These are phyloP conservation scores for Firmiana major DNA, from an alignment of 345 rosid genomes.

Conservation along the genomic window DNA sequence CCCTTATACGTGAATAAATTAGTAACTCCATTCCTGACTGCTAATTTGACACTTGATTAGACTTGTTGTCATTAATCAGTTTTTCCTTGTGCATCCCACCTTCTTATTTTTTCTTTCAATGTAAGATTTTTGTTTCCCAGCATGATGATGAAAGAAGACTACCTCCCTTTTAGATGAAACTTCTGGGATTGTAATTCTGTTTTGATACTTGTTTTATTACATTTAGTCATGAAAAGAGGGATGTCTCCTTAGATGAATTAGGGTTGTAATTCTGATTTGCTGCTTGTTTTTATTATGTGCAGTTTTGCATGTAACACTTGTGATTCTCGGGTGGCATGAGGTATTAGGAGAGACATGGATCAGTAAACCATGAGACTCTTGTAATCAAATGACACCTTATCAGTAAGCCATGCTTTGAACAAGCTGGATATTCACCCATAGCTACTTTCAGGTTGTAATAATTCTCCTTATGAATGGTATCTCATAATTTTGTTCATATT, in stretches of 20 bases:
- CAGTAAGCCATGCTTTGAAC: not conserved
- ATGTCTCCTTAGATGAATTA: not conserved
- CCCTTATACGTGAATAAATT: not conserved
- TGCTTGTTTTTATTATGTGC: not conserved
- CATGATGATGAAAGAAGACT: not conserved
- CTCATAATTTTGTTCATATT: not conserved
- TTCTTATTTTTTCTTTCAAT: not conserved
- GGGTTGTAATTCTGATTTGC: not conserved
- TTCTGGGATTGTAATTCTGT: not conserved
- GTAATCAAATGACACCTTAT: not conserved
- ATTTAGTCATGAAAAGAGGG: not conserved
- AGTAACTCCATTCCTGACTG: not conserved
- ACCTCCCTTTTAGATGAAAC: not conserved
- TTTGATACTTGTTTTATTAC: not conserved
- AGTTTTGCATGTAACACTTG: not conserved
- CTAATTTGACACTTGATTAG: not conserved
- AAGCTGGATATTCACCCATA: not conserved
- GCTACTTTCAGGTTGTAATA: not conserved
- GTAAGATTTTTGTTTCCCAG: not conserved
- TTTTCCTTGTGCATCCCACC: not conserved
- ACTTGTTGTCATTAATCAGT: constrained; percentile 1
- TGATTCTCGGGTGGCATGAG: not conserved
- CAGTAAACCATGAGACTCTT: not conserved
- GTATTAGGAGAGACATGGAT: not conserved
- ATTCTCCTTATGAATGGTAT: not conserved